Percentiles rank a stretch among this genome's conserved stretches.
Conservation (phyloP, 768 basidiomycete species). For the Mycena galericulata region DNA sequence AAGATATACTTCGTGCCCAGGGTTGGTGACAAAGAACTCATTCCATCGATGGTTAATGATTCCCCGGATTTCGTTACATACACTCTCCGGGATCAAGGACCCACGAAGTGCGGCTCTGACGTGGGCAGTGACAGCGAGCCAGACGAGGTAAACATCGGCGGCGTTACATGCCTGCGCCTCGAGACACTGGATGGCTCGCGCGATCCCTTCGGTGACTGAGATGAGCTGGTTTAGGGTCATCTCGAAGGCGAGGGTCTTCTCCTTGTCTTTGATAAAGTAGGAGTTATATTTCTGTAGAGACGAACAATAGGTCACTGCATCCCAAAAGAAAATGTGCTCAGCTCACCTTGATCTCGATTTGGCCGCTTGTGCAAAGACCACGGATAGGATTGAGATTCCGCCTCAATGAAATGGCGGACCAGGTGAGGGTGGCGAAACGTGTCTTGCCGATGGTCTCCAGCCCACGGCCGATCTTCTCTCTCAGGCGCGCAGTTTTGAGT, state of each 20-base stretch:
- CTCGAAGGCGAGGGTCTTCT: slow-evolving; percentile 2
- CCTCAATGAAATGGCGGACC: slow-evolving; percentile 28
- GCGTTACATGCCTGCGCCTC: slow-evolving; percentile 1
- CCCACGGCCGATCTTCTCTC: slow-evolving; percentile 35
- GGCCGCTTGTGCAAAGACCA: neutral
- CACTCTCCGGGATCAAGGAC: neutral
- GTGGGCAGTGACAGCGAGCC: slow-evolving; percentile 1
- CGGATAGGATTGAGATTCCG: neutral
- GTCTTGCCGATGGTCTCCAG: no score
- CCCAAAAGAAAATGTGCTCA: neutral
- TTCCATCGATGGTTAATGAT: slow-evolving; percentile 7
- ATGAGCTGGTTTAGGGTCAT: slow-evolving; percentile 6
- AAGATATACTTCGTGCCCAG: slow-evolving; percentile 1
- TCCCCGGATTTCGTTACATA: slow-evolving; percentile 5
- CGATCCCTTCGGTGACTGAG: neutral
- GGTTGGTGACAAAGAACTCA: slow-evolving; percentile 6
- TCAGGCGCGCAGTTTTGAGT: slow-evolving; percentile 1
- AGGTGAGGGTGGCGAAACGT: slow-evolving; percentile 35
- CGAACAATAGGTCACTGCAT: no score
- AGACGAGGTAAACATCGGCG: no score
- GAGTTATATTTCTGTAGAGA: slow-evolving; percentile 2
- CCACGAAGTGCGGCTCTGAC: neutral
- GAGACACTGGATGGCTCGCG: slow-evolving; percentile 2
- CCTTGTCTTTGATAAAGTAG: neutral
- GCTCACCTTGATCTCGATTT: slow-evolving; percentile 12